Base-by-base conservation (phyloP, 2,329 filamentous ascomycete species). In the Aspergillus brasiliensis region DNA sequence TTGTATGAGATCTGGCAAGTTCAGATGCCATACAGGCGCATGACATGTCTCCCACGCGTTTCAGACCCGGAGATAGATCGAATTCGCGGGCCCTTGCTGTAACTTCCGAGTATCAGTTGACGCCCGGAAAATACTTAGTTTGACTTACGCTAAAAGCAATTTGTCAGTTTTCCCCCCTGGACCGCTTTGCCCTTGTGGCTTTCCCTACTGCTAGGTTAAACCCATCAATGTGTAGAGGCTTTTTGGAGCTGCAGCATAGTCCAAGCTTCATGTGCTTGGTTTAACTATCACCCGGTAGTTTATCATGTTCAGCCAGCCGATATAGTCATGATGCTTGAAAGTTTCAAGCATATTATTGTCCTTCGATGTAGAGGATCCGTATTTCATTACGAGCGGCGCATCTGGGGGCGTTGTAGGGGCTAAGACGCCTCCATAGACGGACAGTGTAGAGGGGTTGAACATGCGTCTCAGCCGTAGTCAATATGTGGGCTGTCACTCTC, bases 401-500 rank as follows among this genome's bases (percentile, higher is more conserved):
- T 49, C 25, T 49, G 27, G 7, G 25, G 46, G 17, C 25, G n/a
- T n/a, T 27, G 25, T 31, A 27, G 46, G 31, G 31, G 31, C 31
- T 31, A 19, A 25, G 23, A 27, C 25, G 31, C 53, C 38, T 25
- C 28, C 27, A 8, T 25, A 19, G 37, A 13, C 11, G 13, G 23
- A 31, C 46, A 15, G 19, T 15, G 34, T 49, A 17, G 44, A 31
- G 31, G 17, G 28, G 38, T 42, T 47, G 56, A 19, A 8, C 40
- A 53, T 46, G 17, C 21, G 42, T 55, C 38, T 42, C 19, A 19
- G 56, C 38, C 28, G 15, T 44, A 47, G 40, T 57, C 47, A 38
- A 31, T 44, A 53, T 27, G 34, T 21, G 48, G 13, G 40, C 8
- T 58, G 40, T 52, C 38, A 58, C 56, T 53, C 48, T 23, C 34